Base-by-base conservation (phyloP, 208 protist species). In the Jaenimonas drosophilae region DNA sequence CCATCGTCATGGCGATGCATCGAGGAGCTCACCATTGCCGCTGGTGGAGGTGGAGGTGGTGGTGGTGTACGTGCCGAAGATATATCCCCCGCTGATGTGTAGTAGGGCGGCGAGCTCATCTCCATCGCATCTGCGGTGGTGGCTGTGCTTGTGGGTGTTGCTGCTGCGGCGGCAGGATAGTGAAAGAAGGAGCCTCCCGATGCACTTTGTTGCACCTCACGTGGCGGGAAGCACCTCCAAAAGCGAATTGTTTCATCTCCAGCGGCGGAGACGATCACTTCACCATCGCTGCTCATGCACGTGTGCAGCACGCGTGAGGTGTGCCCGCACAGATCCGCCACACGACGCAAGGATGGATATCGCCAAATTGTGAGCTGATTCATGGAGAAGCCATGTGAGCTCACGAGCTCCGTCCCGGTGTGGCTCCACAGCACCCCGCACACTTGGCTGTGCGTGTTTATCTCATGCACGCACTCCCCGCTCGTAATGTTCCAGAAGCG, bases 331-430 rank as follows among this genome's bases (percentile, higher is more conserved):
- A 99, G 71, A 59, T 99, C 97, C 20, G 91, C 91, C 33, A 98
- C 76, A 41, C 95, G 89, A 25, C 73, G 74, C 76, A 99, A 84
- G 20, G 95, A 93, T 27, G 98, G 98, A 52, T 99, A 99, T 59
- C 96, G 97, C 98, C 98, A 99, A 29, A 99, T 81, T 38, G 80
- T 94, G 2, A 99, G 79, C 66, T 99, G 97, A 67, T 99, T 99
- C 53, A 98, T 76, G 3, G 85, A 88, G 70, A 97, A 99, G 49
- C 98, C 98, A 70, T 99, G 98, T 9, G 91, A 92, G 33, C 91
- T 98, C 32, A 99, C 82, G 1, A 99, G 72, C 76, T 99, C 98
- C 28, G 82, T 93, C 23, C 97, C 86, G 44, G 70, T 69, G 38
- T 46, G 82, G 28, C 75, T 85, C 98, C 98, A 99, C 42, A 97